A percentile compares a stretch with the other conserved stretches of the same genome.
These are phyloP conservation scores for Ambrosiella cleistominuta DNA, from an alignment of 2,329 filamentous ascomycete species.

Conservation along the genomic window DNA sequence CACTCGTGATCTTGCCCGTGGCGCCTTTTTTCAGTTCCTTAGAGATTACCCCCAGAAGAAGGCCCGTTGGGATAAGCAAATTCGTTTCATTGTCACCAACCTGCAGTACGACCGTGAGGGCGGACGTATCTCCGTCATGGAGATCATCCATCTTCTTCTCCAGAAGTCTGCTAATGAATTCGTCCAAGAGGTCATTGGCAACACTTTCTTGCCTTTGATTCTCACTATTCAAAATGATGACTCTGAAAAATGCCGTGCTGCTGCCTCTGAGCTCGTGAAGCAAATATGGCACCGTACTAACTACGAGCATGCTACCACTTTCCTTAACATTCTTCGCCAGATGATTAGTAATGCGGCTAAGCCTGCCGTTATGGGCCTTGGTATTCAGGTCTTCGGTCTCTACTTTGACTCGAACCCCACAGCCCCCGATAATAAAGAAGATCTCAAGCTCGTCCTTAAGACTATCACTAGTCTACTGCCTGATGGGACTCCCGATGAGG, in stretches of 20 bases:
- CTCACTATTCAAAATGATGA: conserved; percentile 80
- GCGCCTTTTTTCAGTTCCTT: conserved; percentile 85
- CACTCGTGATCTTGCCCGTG: conserved; percentile 72
- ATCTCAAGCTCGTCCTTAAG: conserved; percentile 44
- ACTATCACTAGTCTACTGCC: conserved; percentile 36
- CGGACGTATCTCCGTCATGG: conserved; percentile 82
- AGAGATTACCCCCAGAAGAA: conserved; percentile 88
- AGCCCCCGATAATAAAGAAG: conserved; percentile 43
- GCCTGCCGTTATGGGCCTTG: conserved; percentile 49
- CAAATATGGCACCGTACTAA: conserved; percentile 66
- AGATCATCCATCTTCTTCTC: conserved; percentile 72
- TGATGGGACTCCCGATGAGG: conserved; percentile 27
- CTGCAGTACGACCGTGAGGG: conserved; percentile 78
- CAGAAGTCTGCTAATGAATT: conserved; percentile 69
- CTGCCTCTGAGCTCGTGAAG: conserved; percentile 63
- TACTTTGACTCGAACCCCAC: conserved; percentile 58
- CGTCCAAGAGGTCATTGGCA: conserved; percentile 62
- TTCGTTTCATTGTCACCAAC: conserved; percentile 78
- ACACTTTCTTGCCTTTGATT: conserved; percentile 72
- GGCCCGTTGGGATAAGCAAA: conserved; percentile 72
- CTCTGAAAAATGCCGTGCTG: conserved; percentile 64
- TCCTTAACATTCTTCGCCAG: conserved; percentile 50
- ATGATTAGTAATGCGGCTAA: conserved; percentile 72
- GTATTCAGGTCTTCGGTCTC: conserved; percentile 63
- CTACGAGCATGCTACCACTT: conserved; percentile 50